Conservation (phyloP, 2,329 filamentous ascomycete genomes). For the Diaporthe australafricana region DNA sequence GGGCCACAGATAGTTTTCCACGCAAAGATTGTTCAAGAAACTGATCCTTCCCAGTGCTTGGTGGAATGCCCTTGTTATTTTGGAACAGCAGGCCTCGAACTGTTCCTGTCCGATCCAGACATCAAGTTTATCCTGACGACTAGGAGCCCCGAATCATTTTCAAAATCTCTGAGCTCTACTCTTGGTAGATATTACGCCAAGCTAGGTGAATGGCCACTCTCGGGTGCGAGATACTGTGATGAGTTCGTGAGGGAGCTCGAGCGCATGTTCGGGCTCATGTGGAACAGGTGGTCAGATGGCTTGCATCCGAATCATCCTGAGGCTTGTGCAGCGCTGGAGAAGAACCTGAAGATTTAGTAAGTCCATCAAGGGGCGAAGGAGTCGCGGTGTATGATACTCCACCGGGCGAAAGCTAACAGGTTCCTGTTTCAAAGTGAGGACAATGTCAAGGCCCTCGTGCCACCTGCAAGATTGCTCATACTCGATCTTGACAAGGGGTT, state of each 20-base stretch:
- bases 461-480: constrained; percentile 8
- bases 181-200: constrained; percentile 18
- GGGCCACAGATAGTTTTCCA: neutral
- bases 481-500: constrained; percentile 16
- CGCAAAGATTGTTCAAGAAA: neutral
- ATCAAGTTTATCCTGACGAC: constrained; percentile 23
- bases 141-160: neutral
- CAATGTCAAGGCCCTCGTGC: constrained; percentile 16
- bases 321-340: constrained; percentile 6
- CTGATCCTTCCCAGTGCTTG: neutral
- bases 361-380: neutral
- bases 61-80: constrained; percentile 24
- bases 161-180: neutral
- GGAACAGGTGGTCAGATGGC: constrained; percentile 20
- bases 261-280: constrained; percentile 23
- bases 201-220: constrained; percentile 6
- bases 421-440: neutral
- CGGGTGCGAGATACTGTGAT: neutral
- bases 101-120: constrained; percentile 17
- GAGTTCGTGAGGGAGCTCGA: constrained; percentile 15
- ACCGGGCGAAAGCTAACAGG: too few species aligned
- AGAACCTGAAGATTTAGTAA: constrained; percentile 19
- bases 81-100: constrained; percentile 10
- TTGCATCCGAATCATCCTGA: constrained; percentile 13
- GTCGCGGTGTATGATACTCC: neutral